A percentile compares a stretch with the other conserved stretches of the same genome.
Evolutionary conservation across 768 basidiomycete genomes (phyloP).

Genomic region (Russula emetica): DNA sequence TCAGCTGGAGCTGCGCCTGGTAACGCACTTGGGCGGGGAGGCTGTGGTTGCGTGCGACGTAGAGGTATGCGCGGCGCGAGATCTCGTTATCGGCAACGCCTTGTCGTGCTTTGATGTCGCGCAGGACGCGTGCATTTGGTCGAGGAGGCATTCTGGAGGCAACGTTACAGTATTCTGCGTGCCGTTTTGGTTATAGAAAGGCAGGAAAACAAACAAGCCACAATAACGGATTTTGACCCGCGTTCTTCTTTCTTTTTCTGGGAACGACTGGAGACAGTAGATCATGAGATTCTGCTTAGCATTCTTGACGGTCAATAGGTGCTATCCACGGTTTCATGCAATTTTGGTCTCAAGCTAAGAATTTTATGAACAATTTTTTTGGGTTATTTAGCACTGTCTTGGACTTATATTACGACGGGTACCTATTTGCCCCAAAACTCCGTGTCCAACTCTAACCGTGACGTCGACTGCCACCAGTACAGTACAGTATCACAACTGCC

Average conservation of each 20-base stretch:
- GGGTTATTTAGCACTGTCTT: not conserved
- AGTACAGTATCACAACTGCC: not conserved
- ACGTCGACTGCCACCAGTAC: not conserved
- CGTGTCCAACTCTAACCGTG: no score
- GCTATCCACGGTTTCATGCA: not conserved
- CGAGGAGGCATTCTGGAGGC: constrained; percentile 12
- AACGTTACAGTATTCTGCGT: no score
- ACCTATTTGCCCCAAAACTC: not conserved
- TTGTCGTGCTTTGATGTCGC: constrained; percentile 74
- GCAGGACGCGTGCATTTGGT: constrained; percentile 52
- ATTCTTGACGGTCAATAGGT: no score
- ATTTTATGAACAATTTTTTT: not conserved
- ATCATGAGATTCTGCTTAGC: no score
- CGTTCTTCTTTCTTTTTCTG: not conserved
- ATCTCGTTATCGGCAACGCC: constrained; percentile 75
- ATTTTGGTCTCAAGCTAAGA: not conserved
- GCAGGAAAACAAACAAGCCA: no score
- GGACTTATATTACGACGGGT: not conserved
- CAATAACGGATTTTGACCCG: constrained; percentile 4
- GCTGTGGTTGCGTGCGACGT: constrained; percentile 86
- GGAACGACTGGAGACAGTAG: no score
- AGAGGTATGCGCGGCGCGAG: constrained; percentile 83
- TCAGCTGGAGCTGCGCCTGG: constrained; percentile 90
- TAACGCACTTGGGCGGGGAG: constrained; percentile 86
- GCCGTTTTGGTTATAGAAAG: no score